These are phyloP conservation scores for Exophiala dermatitidis DNA, from an alignment of 2,329 filamentous ascomycete species.

Conservation along the genomic window DNA sequence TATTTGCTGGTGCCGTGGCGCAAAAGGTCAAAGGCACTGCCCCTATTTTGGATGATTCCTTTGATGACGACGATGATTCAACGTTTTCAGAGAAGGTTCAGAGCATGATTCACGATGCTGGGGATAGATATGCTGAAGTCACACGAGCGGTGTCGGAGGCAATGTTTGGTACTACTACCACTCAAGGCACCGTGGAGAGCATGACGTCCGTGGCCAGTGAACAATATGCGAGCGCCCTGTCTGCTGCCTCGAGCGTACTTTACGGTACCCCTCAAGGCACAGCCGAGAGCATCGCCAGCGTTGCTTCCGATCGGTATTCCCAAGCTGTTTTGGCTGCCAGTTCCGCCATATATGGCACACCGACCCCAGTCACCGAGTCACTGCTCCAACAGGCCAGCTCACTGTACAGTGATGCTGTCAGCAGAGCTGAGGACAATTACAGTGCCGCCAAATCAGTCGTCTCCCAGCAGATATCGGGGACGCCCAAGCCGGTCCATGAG, in stretches of 20 bases:
- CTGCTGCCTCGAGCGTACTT: slow-evolving; percentile 50
- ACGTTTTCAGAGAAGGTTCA: slow-evolving; percentile 48
- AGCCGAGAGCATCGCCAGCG: slow-evolving; percentile 43
- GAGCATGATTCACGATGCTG: slow-evolving; percentile 45
- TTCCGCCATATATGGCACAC: slow-evolving; percentile 48
- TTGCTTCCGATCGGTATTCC: slow-evolving; percentile 48
- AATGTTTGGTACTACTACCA: slow-evolving; percentile 41
- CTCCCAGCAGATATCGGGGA: slow-evolving; percentile 61
- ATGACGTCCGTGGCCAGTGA: slow-evolving; percentile 49
- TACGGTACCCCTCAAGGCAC: slow-evolving; percentile 44
- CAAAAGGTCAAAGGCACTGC: slow-evolving; percentile 43
- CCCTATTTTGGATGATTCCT: slow-evolving; percentile 45
- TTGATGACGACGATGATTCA: slow-evolving; percentile 42
- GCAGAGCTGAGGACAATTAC: slow-evolving; percentile 61
- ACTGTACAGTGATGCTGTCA: slow-evolving; percentile 59
- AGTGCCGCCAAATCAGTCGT: slow-evolving; percentile 60
- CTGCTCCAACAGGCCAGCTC: slow-evolving; percentile 33
- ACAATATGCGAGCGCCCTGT: slow-evolving; percentile 50
- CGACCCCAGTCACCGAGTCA: slow-evolving; percentile 37
- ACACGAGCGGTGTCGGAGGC: slow-evolving; percentile 53
- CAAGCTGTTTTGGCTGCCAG: slow-evolving; percentile 54
- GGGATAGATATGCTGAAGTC: slow-evolving; percentile 47
- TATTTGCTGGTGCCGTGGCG: slow-evolving; percentile 39
- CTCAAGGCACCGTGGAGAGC: slow-evolving; percentile 44
- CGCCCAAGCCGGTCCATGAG: slow-evolving; percentile 61